These are phyloP conservation scores for Jackrogersella minutella DNA, from an alignment of 495 filamentous ascomycete species.

Conservation along the genomic window DNA sequence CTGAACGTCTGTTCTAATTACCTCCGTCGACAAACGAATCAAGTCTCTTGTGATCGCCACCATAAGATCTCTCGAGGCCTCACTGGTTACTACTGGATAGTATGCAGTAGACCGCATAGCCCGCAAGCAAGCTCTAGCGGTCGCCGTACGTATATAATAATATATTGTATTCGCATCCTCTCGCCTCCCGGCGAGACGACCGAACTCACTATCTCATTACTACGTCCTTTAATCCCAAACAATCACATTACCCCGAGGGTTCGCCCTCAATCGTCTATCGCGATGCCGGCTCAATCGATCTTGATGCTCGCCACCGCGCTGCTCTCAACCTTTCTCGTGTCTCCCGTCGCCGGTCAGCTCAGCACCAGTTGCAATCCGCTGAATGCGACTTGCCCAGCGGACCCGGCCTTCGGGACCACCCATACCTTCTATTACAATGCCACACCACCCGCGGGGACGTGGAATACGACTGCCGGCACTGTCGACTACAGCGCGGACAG, in stretches of 20 bases:
- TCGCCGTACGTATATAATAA: not conserved
- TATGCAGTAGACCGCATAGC: slow-evolving; percentile 30
- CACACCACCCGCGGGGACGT: slow-evolving; percentile 62
- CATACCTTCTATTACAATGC: slow-evolving; percentile 72
- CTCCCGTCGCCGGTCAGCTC: slow-evolving; percentile 64
- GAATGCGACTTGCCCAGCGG: slow-evolving; percentile 67
- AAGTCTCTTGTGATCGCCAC: not conserved
- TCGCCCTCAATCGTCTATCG: slow-evolving; percentile 24
- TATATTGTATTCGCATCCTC: not conserved
- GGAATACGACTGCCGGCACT: slow-evolving; percentile 66
- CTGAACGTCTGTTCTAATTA: too few relatives aligned
- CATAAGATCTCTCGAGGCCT: not conserved
- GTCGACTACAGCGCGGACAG: slow-evolving; percentile 61
- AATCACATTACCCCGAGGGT: not conserved
- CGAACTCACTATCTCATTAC: not conserved
- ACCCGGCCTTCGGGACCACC: slow-evolving; percentile 68
- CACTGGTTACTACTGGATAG: slow-evolving; percentile 1
- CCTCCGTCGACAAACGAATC: not conserved
- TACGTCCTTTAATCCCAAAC: not conserved
- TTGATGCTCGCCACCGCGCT: slow-evolving; percentile 50
- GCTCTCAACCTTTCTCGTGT: slow-evolving; percentile 50
- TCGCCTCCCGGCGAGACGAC: not conserved
- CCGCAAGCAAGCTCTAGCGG: not conserved
- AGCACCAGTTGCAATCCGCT: slow-evolving; percentile 73
- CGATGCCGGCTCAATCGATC: slow-evolving; percentile 46